These are phyloP conservation scores for Hibiscus tridactylites DNA, from an alignment of 345 rosid species.

Conservation along the genomic window DNA sequence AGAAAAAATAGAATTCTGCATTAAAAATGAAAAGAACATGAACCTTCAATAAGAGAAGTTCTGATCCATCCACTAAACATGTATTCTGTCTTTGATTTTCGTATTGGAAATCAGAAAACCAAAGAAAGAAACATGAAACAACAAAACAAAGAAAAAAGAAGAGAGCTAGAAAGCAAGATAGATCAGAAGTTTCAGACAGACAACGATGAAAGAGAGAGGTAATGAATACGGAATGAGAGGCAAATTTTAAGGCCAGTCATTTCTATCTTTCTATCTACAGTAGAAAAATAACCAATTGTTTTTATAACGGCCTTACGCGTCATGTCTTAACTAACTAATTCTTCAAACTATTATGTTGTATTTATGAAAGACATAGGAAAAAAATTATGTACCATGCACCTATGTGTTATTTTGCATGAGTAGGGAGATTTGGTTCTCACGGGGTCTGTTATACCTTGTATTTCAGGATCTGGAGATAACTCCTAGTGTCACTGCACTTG, in stretches of 20 bases:
- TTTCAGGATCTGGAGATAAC: no score
- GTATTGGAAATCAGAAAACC: background rate
- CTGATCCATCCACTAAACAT: background rate
- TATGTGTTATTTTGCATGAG: no score
- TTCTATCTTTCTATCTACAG: background rate
- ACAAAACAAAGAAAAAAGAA: background rate
- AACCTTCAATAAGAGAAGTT: background rate
- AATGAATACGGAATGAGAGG: slow-evolving; percentile 2
- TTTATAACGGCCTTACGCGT: background rate
- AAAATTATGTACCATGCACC: no score
- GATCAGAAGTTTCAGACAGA: background rate
- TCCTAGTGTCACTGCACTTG: no score
- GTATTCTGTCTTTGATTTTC: background rate
- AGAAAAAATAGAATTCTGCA: background rate
- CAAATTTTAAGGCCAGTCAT: slow-evolving; percentile 1
- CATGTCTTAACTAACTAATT: background rate
- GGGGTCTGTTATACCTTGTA: no score
- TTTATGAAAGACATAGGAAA: no score
- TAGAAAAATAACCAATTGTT: background rate
- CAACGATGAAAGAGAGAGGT: background rate
- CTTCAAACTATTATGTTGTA: no score
- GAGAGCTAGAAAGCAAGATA: background rate
- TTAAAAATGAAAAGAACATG: background rate
- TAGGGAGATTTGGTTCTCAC: no score
- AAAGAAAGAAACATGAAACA: background rate